Base-by-base conservation (phyloP, 371 early-diverging fungal genomes). In the Rhizomucor miehei region DNA sequence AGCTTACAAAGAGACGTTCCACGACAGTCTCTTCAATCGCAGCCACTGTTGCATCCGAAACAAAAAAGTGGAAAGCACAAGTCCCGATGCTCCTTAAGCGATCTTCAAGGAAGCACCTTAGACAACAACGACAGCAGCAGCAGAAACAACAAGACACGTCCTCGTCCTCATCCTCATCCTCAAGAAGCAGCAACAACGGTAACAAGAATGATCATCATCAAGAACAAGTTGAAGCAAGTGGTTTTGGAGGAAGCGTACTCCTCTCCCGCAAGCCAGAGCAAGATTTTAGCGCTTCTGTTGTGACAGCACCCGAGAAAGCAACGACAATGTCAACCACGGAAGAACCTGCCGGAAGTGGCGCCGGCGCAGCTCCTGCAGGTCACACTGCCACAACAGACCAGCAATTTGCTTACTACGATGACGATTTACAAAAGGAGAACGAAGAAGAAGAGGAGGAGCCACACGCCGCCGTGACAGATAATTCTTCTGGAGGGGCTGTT, bases 21-120 rank as follows among this genome's bases (percentile, higher is more conserved):
- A 20, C 10, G 17, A 48, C 48, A 6, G 37, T 48, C 36, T 48
- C 48, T 11, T 48, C 48, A 11, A 17, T 48, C 17, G 48, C 48
- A 35, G 36, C 48, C 4, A 36, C 36, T 3, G n/a, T 48, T 35
- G 48, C 36, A 35, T 48, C 48, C 48, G 48, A 48, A 48, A 48
- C 48, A 11, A 34, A 37, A 16, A 48, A 48, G 34, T 48, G 29
- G 48, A 48, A 34, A 48, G 35, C 48, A 19, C 48, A 48, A 14
- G 48, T 48, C 35, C 48, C 37, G 12, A 48, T 34, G 20, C 48
- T 34, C 13, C 19, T 11, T 21, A 47, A 11, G 6, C 35, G 29
- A 29, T 5, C 29, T 3, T 29, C 29, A 29, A 29, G 8, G 29
- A 29, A 29, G 8, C 29, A 29, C 3, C 29, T 29, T 8, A 29